These are phyloP conservation scores for Senna tora DNA, from an alignment of 306 rosid species.

Conservation along the genomic window DNA sequence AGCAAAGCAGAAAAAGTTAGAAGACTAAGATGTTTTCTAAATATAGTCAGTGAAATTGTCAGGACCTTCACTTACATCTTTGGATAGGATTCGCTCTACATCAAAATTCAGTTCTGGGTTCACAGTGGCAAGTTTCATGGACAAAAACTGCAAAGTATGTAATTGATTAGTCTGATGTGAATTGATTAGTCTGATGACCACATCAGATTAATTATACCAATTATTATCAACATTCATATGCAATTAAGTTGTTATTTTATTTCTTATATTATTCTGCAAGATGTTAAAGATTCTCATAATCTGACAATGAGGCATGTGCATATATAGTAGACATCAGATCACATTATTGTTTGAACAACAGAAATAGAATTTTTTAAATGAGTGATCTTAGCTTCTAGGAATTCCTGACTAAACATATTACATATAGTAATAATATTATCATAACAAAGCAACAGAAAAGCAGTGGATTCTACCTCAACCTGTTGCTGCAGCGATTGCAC, in stretches of 20 bases:
- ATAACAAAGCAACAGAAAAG: conserved; percentile 5
- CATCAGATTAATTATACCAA: background rate
- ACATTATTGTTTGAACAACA: background rate
- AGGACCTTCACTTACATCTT: conserved; percentile 64
- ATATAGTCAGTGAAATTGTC: background rate
- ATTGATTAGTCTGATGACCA: background rate
- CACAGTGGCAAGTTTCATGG: conserved; percentile 85
- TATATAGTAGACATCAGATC: conserved; percentile 17
- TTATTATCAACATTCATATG: conserved; percentile 1
- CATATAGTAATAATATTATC: background rate
- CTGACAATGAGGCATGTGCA: background rate
- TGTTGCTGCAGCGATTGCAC: conserved; percentile 91
- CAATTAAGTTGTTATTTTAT: background rate
- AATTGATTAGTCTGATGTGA: conserved; percentile 3
- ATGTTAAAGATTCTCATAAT: background rate
- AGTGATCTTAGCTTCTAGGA: background rate
- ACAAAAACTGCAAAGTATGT: conserved; percentile 62
- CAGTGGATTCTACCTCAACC: conserved; percentile 66
- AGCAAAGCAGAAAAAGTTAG: conserved; percentile 21
- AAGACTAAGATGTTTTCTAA: background rate
- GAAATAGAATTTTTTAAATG: background rate
- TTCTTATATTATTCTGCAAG: background rate
- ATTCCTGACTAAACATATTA: too few relatives aligned
- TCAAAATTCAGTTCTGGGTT: conserved; percentile 75
- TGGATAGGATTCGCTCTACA: conserved; percentile 62